A percentile compares a stretch with the other conserved stretches of the same genome.
Conservation (phyloP, 257 asterid species). For the Parsonsia alboflavescens region DNA sequence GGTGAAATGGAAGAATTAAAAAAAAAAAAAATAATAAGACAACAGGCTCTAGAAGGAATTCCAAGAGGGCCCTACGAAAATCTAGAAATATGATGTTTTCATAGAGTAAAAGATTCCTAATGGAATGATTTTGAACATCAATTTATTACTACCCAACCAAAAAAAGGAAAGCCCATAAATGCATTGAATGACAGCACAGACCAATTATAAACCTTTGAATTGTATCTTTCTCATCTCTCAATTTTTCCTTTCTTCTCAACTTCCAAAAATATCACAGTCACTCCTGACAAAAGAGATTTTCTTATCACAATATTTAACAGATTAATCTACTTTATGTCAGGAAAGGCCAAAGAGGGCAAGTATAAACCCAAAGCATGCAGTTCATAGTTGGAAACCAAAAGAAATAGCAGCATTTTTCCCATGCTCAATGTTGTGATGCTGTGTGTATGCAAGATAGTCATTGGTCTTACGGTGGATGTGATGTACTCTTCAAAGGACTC, state of each 20-base stretch:
- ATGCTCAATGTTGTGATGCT: too few species aligned
- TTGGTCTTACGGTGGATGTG: slow-evolving; percentile 52
- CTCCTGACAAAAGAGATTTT: neutral
- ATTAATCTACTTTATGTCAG: neutral
- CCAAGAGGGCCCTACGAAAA: too few species aligned
- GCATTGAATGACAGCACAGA: neutral
- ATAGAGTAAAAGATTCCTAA: too few species aligned
- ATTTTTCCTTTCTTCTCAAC: neutral
- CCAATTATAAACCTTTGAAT: neutral
- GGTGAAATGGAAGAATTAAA: too few species aligned
- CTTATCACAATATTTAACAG: neutral
- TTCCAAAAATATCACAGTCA: neutral
- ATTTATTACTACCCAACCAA: neutral
- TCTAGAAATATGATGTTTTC: too few species aligned
- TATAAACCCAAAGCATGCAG: neutral
- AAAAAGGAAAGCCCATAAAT: too few species aligned
- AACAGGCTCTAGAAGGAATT: too few species aligned
- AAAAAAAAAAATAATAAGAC: too few species aligned
- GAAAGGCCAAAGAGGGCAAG: neutral
- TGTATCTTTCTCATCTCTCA: neutral
- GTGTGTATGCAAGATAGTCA: neutral
- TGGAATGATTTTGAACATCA: too few species aligned
- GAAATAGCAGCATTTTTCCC: neutral
- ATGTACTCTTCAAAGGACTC: slow-evolving; percentile 86
- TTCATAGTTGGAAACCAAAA: too few species aligned